Evolutionary conservation across 2,329 filamentous ascomycete genomes (phyloP).

Genomic region (Fusarium albidum): DNA sequence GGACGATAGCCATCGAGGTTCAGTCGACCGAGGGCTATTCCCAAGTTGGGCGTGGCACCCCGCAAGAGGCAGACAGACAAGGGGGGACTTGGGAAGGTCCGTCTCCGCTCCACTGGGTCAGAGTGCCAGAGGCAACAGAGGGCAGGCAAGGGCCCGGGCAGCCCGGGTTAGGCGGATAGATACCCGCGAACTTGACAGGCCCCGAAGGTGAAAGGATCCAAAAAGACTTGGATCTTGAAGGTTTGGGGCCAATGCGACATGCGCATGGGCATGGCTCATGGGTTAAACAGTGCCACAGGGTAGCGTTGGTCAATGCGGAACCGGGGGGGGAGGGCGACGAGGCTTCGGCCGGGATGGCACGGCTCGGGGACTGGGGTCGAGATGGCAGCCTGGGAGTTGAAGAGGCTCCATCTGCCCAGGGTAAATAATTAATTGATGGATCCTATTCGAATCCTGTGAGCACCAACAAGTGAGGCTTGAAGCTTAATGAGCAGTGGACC

Average conservation of each 20-base stretch:
- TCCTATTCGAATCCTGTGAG: neutral
- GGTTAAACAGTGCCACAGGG: conserved; percentile 2
- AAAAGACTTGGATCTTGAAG: neutral
- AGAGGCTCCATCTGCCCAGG: conserved; percentile 2
- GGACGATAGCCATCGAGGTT: conserved; percentile 27
- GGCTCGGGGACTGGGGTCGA: conserved; percentile 11
- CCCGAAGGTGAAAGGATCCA: conserved; percentile 7
- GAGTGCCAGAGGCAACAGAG: neutral
- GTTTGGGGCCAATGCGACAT: neutral
- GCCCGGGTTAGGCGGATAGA: conserved; percentile 34
- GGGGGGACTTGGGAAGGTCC: conserved; percentile 3
- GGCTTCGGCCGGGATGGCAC: conserved; percentile 14
- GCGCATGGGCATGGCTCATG: conserved; percentile 10
- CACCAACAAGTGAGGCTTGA: conserved; percentile 4
- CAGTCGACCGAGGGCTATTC: conserved; percentile 30
- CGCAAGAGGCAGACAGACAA: conserved; percentile 6
- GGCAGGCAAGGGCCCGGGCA: conserved; percentile 17
- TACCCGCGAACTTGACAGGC: conserved; percentile 35
- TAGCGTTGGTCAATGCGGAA: conserved; percentile 18
- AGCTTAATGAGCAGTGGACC: conserved; percentile 1
- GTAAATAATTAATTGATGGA: conserved; percentile 1
- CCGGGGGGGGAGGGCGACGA: neutral
- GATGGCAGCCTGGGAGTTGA: conserved; percentile 4
- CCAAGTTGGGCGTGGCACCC: conserved; percentile 27
- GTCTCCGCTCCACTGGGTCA: conserved; percentile 11